A percentile compares a stretch with the other conserved stretches of the same genome.
Evolutionary conservation across 1,284 basidiomycete species (phyloP).

Genomic region (Pholiota adiposa): DNA sequence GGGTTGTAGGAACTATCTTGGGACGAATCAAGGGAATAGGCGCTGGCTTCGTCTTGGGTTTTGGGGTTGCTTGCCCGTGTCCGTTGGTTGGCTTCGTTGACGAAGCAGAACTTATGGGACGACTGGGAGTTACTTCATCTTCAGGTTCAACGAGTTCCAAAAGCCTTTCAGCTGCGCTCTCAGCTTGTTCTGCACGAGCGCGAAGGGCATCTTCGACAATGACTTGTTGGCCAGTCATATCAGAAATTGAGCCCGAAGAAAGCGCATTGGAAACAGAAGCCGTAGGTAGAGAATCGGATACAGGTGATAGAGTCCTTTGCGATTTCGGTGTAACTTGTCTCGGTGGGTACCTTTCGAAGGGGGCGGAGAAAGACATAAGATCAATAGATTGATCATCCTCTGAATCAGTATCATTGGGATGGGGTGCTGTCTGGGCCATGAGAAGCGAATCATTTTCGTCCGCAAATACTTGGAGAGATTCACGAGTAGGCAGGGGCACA

Average conservation of each 20-base stretch:
- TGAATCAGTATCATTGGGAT: constrained; percentile 74
- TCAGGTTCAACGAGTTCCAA: constrained; percentile 81
- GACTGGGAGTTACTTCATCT: constrained; percentile 50
- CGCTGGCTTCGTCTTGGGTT: constrained; percentile 41
- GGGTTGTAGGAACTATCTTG: constrained; percentile 55
- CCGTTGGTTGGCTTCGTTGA: constrained; percentile 49
- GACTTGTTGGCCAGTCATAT: constrained; percentile 45
- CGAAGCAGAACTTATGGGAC: constrained; percentile 59
- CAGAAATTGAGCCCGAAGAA: constrained; percentile 55
- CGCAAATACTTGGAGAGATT: constrained; percentile 44
- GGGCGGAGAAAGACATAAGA: constrained; percentile 72
- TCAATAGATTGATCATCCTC: constrained; percentile 62
- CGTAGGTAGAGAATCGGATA: constrained; percentile 54
- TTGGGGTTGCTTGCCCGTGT: constrained; percentile 42
- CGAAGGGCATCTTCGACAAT: constrained; percentile 83
- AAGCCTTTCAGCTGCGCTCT: constrained; percentile 83
- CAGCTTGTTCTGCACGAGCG: constrained; percentile 86
- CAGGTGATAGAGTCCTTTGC: constrained; percentile 52
- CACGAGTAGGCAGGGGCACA: constrained; percentile 37
- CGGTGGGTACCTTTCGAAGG: constrained; percentile 55
- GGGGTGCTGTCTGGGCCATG: constrained; percentile 68
- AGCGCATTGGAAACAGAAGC: constrained; percentile 54
- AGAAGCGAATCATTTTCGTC: constrained; percentile 67
- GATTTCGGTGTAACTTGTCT: constrained; percentile 31
- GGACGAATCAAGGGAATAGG: constrained; percentile 31